Evolutionary conservation across 192 early-diverging fungal species (phyloP), one percentile per base, ranked within the genome.

Genomic region (Gryganskiella cystojenkinii): DNA sequence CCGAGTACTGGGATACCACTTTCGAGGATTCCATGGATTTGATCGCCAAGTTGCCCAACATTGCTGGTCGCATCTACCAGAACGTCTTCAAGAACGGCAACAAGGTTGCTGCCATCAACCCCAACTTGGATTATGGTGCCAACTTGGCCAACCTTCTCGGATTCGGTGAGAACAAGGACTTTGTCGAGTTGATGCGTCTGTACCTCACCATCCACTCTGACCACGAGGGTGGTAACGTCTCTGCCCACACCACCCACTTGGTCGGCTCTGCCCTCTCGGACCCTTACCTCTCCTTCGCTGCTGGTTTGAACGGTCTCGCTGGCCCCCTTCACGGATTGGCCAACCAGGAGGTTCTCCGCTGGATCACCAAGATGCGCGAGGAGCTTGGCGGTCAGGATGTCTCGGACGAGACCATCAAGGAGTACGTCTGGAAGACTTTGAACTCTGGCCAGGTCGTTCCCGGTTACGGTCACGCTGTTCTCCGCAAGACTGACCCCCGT

Each of bases 321-420:
- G 98, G 98, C 67, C 98, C 98, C 59, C 93, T 99, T 71, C 98
- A 99, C 90, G 98, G 98, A 78, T 92, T 99, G 58, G 98, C 98
- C 70, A 99, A 99, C 95, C 98, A 99, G 89, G 98, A 99, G 84
- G 98, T 99, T 37, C 90, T 99, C 65, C 92, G 96, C 79, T 99
- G 96, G 96, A 96, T 92, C 81, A 79, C 94, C 55, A 94, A 97
- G 85, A 92, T 99, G 93, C 86, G 90, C 67, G 88, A 95, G 73
- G 86, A 89, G 79, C 89, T 99, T 67, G 95, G 95, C 62, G 81
- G 87, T 61, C 83, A 87, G 56, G 88, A 91, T 50, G 92, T 94
- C 27, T 90, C 93, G 64, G 98, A 99, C 71, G 92, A 96, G 78
- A 86, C 92, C 75, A 95, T 99, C 88, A 94, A 94, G 85, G 94